A percentile compares a stretch with the other conserved stretches of the same genome.
Evolutionary conservation across 129 eudicot species (phyloP).

Genomic region (Centrapalus pauciflorus): DNA sequence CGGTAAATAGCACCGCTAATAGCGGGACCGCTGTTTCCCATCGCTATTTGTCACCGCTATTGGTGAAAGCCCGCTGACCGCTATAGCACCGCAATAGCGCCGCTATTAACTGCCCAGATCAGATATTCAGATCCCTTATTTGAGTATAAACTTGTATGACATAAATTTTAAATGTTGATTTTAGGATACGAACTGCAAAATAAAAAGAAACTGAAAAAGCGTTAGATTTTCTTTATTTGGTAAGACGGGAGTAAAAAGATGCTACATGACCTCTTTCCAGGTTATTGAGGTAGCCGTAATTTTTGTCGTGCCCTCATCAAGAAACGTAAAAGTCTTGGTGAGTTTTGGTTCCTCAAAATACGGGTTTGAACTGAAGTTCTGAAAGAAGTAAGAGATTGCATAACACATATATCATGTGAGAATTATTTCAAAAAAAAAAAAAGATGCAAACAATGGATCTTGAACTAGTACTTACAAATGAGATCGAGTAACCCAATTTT

Average conservation of each 20-base stretch:
- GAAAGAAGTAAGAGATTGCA: constrained; percentile 6
- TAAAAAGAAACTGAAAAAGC: background rate
- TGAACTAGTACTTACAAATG: constrained; percentile 55
- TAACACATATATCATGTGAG: background rate
- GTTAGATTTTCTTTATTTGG: background rate
- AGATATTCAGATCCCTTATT: too few species aligned
- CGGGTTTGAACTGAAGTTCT: constrained; percentile 72
- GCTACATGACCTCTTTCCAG: constrained; percentile 87
- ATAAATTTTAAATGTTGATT: too few species aligned
- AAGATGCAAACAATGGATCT: background rate
- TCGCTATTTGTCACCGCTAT: too few species aligned
- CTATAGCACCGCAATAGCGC: too few species aligned
- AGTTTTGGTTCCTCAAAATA: constrained; percentile 75
- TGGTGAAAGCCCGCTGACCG: too few species aligned
- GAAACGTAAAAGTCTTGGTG: constrained; percentile 69
- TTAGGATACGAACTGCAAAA: too few species aligned
- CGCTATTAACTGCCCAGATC: too few species aligned
- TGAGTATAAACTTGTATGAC: too few species aligned
- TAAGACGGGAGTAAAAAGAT: background rate
- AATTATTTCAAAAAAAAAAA: background rate
- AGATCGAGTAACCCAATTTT: constrained; percentile 76
- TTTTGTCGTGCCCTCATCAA: constrained; percentile 66
- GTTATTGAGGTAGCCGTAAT: constrained; percentile 69
- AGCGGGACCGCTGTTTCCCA: too few species aligned
- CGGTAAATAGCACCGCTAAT: too few species aligned